phyloP scores from a whole-genome alignment of 2,329 filamentous ascomycete genomes.

The Eutypa lata region DNA sequence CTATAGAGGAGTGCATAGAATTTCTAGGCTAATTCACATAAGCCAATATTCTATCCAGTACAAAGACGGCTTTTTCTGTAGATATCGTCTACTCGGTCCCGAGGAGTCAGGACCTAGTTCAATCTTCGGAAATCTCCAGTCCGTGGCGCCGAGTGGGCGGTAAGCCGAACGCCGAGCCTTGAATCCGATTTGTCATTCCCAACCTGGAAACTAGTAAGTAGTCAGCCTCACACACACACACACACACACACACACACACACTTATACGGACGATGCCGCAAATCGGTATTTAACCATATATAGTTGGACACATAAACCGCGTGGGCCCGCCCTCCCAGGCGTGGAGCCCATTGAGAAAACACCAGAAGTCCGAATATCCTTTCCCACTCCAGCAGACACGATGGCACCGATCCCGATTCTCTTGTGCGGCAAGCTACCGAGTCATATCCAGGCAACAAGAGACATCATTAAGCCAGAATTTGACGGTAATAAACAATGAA shows the following conservation, averaged over 20 bases:
- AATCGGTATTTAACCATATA: too few species aligned
- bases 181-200: neutral
- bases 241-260: neutral
- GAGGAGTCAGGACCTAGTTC: neutral
- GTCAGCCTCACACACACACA: neutral
- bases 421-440: conserved; percentile 7
- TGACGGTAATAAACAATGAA: neutral
- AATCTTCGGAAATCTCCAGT: neutral
- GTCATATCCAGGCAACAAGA: conserved; percentile 4
- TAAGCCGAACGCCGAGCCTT: neutral
- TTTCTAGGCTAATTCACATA: too few species aligned
- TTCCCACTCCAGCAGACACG: neutral
- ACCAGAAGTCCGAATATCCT: neutral
- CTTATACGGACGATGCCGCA: neutral
- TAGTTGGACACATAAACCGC: neutral
- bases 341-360: too few species aligned
- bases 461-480: conserved; percentile 8
- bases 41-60: neutral
- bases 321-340: neutral
- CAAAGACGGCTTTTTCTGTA: neutral
- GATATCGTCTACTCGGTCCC: neutral
- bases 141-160: neutral
- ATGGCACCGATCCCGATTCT: conserved; percentile 4
- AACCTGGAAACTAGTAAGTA: too few species aligned
- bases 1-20: too few species aligned